phyloP scores from a whole-genome alignment of 306 rosid species.

The Cicer bijugum region DNA sequence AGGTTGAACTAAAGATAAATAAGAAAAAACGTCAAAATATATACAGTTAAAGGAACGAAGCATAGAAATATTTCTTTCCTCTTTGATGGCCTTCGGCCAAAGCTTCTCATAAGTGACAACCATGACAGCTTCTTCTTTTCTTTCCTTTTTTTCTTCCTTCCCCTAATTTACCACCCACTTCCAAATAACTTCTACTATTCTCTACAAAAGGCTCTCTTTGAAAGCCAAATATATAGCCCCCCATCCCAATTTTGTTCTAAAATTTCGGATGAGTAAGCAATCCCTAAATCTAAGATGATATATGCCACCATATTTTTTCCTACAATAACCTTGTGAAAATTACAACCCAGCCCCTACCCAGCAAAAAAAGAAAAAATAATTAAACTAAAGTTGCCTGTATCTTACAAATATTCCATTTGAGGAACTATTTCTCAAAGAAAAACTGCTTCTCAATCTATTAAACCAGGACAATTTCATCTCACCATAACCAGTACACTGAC shows the following conservation, averaged over 20 bases:
- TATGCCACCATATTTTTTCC: constrained; percentile 51
- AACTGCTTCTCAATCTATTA: constrained; percentile 55
- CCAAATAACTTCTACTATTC: constrained; percentile 52
- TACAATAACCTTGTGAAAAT: constrained; percentile 56
- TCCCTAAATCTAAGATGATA: constrained; percentile 62
- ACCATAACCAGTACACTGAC: constrained; percentile 84
- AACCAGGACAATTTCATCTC: constrained; percentile 71
- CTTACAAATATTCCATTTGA: constrained; percentile 62
- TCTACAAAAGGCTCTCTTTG: constrained; percentile 80
- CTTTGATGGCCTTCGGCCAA: constrained; percentile 87
- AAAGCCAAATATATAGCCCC: constrained; percentile 64
- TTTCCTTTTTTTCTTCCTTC: background rate
- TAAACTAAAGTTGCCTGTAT: constrained; percentile 54
- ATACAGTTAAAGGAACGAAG: constrained; percentile 31
- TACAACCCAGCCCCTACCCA: constrained; percentile 49
- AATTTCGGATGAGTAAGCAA: constrained; percentile 59
- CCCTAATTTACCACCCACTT: constrained; percentile 28
- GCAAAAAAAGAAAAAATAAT: background rate
- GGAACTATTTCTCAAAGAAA: constrained; percentile 59
- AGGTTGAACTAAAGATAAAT: background rate
- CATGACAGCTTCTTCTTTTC: constrained; percentile 4
- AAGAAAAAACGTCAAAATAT: background rate
- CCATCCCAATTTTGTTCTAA: constrained; percentile 54
- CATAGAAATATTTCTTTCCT: constrained; percentile 35
- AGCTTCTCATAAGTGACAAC: constrained; percentile 37